Conservation (phyloP, 441 rosid genomes). For the Erodium moschatum region DNA sequence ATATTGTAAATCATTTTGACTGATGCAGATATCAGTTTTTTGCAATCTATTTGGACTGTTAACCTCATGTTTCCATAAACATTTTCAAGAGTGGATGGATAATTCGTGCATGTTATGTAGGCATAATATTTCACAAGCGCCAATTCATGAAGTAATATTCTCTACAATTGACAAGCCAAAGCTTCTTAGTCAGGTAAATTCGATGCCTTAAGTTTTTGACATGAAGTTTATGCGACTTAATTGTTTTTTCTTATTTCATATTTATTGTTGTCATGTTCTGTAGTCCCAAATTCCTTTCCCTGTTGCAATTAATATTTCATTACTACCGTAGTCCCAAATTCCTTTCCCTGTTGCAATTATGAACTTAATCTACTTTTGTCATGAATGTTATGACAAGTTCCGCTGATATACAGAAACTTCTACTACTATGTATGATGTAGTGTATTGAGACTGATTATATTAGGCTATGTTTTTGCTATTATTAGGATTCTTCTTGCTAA, state of each 20-base stretch:
- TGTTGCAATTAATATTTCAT: not conserved
- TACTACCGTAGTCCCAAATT: not conserved
- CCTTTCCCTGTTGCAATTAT: not conserved
- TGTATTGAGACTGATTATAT: not conserved
- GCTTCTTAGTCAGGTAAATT: slow-evolving; percentile 67
- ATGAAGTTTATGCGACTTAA: not conserved
- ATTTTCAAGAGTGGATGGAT: not conserved
- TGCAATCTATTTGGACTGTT: not conserved
- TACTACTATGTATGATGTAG: not conserved
- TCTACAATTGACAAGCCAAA: slow-evolving; percentile 65
- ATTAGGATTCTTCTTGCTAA: slow-evolving; percentile 1
- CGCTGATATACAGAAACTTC: not conserved
- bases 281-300: not conserved
- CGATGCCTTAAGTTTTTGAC: slow-evolving; percentile 15
- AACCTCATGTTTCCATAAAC: not conserved
- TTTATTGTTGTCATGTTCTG: not conserved
- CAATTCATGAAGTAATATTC: slow-evolving; percentile 64
- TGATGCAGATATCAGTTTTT: not conserved
- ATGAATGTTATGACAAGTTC: not conserved
- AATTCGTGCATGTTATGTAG: slow-evolving; percentile 29
- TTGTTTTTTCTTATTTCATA: not conserved
- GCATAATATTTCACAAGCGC: slow-evolving; percentile 30
- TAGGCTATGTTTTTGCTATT: not conserved
- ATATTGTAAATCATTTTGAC: not conserved
- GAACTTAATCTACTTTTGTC: slow-evolving; percentile 2